A percentile compares a stretch with the other conserved stretches of the same genome.
Conservation (phyloP, 768 basidiomycete species). For the Amanita phalloides region DNA sequence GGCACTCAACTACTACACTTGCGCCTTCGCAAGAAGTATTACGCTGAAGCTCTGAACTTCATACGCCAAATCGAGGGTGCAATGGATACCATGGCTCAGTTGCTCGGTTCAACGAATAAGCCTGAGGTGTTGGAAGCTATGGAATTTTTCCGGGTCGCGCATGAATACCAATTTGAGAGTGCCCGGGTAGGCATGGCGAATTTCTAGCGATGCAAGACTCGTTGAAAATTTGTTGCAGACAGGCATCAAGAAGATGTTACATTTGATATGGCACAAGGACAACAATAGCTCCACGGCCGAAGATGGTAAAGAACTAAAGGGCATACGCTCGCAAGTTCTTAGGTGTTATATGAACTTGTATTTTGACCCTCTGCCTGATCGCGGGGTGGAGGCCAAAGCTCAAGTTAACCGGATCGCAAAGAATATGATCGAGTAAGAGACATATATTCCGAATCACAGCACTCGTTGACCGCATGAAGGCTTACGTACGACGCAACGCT, state of each 20-base stretch:
- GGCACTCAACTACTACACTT: slow-evolving; percentile 55
- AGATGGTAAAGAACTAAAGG: slow-evolving; percentile 67
- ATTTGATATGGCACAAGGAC: slow-evolving; percentile 95
- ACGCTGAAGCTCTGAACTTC: slow-evolving; percentile 75
- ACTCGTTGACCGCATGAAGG: slow-evolving; percentile 26
- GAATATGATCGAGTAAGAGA: slow-evolving; percentile 87
- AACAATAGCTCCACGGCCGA: slow-evolving; percentile 64
- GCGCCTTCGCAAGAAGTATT: slow-evolving; percentile 76
- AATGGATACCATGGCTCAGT: slow-evolving; percentile 59
- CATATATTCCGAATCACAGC: background rate
- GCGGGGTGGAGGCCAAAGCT: slow-evolving; percentile 66
- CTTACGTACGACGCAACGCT: slow-evolving; percentile 86
- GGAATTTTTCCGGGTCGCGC: slow-evolving; percentile 79
- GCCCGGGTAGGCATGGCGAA: slow-evolving; percentile 45
- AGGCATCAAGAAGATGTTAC: slow-evolving; percentile 94
- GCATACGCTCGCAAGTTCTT: slow-evolving; percentile 75
- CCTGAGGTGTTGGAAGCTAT: slow-evolving; percentile 76
- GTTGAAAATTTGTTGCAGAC: slow-evolving; percentile 26
- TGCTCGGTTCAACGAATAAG: slow-evolving; percentile 83
- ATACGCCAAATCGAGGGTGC: slow-evolving; percentile 52
- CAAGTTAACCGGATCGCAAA: slow-evolving; percentile 90
- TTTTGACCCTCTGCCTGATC: slow-evolving; percentile 70
- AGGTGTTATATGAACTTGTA: slow-evolving; percentile 85
- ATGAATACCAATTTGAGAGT: slow-evolving; percentile 70
- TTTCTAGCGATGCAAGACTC: background rate